Percentiles rank a stretch among this genome's conserved stretches.
These are phyloP conservation scores for Fragaria vesca DNA, from an alignment of 306 rosid genomes.

Conservation along the genomic window DNA sequence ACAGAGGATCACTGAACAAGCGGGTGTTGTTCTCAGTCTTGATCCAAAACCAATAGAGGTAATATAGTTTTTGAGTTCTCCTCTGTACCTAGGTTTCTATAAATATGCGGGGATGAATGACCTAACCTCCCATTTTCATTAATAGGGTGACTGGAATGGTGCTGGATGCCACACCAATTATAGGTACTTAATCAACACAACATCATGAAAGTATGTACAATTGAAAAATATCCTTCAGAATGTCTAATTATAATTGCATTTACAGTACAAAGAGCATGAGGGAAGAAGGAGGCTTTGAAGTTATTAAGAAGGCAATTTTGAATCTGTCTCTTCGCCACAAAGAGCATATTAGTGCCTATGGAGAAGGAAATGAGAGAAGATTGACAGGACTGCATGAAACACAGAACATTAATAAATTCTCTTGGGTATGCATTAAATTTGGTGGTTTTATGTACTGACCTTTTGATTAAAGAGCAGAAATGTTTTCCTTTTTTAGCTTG, in stretches of 20 bases:
- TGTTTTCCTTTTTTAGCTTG: not conserved
- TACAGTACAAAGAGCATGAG: conserved; percentile 96
- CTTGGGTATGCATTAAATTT: conserved; percentile 66
- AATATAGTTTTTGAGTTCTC: conserved; percentile 13
- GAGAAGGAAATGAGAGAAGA: conserved; percentile 99
- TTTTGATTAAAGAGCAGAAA: not conserved
- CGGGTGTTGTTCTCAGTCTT: conserved; percentile 91
- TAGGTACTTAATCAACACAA: conserved; percentile 51
- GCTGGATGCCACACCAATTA: conserved; percentile 98
- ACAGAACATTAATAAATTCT: conserved; percentile 61
- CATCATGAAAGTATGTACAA: conserved; percentile 15
- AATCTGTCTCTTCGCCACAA: conserved; percentile 92
- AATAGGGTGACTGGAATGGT: conserved; percentile 99
- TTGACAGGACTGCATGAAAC: conserved; percentile 99
- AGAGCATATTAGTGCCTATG: conserved; percentile 86
- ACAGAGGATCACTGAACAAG: conserved; percentile 99
- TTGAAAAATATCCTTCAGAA: conserved; percentile 2
- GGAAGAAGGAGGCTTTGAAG: conserved; percentile 89
- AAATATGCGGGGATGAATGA: conserved; percentile 4
- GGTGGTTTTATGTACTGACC: conserved; percentile 17
- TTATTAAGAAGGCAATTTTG: conserved; percentile 91
- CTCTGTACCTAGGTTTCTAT: conserved; percentile 9
- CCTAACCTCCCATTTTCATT: conserved; percentile 19
- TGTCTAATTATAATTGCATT: conserved; percentile 26
- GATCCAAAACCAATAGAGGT: conserved; percentile 99